These are phyloP conservation scores for Epicoccum sorghinum DNA, from an alignment of 2,329 filamentous ascomycete genomes.

Conservation along the genomic window DNA sequence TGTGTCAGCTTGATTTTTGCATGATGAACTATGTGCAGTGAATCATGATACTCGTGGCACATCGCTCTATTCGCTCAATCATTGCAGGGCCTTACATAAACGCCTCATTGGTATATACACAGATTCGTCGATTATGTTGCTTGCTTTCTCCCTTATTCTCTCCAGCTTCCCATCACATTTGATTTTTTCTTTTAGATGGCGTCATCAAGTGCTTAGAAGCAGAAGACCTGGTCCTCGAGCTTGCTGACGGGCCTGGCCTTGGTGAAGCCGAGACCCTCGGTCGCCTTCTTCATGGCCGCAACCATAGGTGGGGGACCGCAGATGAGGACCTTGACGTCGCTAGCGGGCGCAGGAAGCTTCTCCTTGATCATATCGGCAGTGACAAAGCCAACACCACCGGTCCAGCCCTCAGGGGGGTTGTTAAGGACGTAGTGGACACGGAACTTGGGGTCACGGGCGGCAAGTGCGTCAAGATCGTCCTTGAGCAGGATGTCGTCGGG, in stretches of 20 bases:
- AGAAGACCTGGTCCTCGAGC: constrained; percentile 97
- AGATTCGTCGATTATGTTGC: background rate
- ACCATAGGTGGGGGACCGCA: constrained; percentile 98
- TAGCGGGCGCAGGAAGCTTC: constrained; percentile 79
- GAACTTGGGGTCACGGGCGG: constrained; percentile 78
- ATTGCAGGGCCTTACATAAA: background rate
- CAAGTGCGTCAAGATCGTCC: constrained; percentile 85
- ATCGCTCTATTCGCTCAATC: background rate
- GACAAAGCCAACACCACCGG: constrained; percentile 91
- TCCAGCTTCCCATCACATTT: background rate
- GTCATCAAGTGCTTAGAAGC: constrained; percentile 66
- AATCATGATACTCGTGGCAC: background rate
- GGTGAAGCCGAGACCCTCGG: constrained; percentile 84
- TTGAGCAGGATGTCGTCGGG: constrained; percentile 89
- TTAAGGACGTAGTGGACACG: constrained; percentile 94
- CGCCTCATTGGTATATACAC: background rate
- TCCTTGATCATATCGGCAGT: constrained; percentile 94
- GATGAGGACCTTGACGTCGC: constrained; percentile 90
- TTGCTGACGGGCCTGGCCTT: constrained; percentile 97
- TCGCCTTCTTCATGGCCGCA: constrained; percentile 94
- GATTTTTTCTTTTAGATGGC: too few relatives aligned
- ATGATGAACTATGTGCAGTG: background rate
- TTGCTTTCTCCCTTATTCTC: background rate
- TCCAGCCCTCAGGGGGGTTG: constrained; percentile 91
- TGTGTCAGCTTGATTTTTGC: too few relatives aligned